Percentiles rank a stretch among this genome's conserved stretches.
Conservation (phyloP, 768 basidiomycete species). For the Pulveroboletus sp. region DNA sequence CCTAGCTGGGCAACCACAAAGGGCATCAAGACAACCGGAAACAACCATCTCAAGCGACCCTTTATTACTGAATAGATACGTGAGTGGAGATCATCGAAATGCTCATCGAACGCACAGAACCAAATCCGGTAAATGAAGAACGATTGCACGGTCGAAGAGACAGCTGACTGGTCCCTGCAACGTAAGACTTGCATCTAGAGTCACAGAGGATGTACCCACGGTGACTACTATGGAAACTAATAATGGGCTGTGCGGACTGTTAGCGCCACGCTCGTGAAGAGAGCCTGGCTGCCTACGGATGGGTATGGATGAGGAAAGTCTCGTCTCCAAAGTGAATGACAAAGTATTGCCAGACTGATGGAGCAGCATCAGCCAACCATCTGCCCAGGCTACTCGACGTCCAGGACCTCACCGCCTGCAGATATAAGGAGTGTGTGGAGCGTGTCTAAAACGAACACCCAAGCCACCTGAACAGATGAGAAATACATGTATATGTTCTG, state of each 20-base stretch:
- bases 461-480: slow-evolving; percentile 14
- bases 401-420: slow-evolving; percentile 12
- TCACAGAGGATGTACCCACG: slow-evolving; percentile 8
- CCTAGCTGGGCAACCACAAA: slow-evolving; percentile 19
- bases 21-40: slow-evolving; percentile 15
- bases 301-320: slow-evolving; percentile 8
- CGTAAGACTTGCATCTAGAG: slow-evolving; percentile 12
- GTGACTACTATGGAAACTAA: slow-evolving; percentile 20
- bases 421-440: slow-evolving; percentile 15
- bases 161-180: slow-evolving; percentile 10
- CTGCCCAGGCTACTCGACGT: background rate
- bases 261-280: slow-evolving; percentile 5
- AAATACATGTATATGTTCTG: background rate
- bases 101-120: slow-evolving; percentile 11
- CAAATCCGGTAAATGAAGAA: slow-evolving; percentile 27
- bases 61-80: slow-evolving; percentile 6
- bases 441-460: slow-evolving; percentile 19
- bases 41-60: slow-evolving; percentile 15
- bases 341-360: slow-evolving; percentile 21
- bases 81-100: background rate
- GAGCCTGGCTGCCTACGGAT: slow-evolving; percentile 15
- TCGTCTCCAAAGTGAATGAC: slow-evolving; percentile 20
- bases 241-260: slow-evolving; percentile 13
- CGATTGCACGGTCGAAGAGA: slow-evolving; percentile 20
- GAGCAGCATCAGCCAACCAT: background rate